A percentile compares a stretch with the other conserved stretches of the same genome.
Conservation (phyloP, 768 basidiomycete species). For the Leccinum disarticulatum region DNA sequence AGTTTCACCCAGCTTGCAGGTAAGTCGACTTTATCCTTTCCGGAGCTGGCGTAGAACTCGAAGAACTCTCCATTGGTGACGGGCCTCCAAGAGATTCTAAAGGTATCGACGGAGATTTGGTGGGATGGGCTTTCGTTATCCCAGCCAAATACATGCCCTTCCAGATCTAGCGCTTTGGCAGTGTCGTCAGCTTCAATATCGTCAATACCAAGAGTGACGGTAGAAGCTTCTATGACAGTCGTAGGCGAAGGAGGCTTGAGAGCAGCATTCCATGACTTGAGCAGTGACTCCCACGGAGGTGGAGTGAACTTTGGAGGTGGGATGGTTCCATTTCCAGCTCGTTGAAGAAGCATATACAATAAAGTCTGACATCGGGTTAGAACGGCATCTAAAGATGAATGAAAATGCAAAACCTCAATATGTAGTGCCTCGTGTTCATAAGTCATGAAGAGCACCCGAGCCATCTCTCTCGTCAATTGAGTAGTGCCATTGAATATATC, state of each 20-base stretch:
- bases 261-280: conserved; percentile 44
- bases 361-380: conserved; percentile 53
- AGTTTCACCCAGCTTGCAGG: conserved; percentile 28
- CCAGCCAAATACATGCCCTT: conserved; percentile 83
- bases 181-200: conserved; percentile 75
- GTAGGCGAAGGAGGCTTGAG: conserved; percentile 44
- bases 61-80: conserved; percentile 89
- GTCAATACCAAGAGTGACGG: conserved; percentile 73
- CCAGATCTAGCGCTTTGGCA: conserved; percentile 36
- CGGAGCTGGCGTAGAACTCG: conserved; percentile 51
- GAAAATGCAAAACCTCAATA: conserved; percentile 51
- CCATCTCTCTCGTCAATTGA: conserved; percentile 61
- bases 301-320: conserved; percentile 72
- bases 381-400: not conserved
- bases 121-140: conserved; percentile 86
- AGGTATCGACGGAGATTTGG: conserved; percentile 57
- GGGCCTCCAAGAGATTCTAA: conserved; percentile 82
- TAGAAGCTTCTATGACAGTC: conserved; percentile 57
- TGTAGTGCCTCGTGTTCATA: conserved; percentile 91
- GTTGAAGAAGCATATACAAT: conserved; percentile 91
- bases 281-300: conserved; percentile 70
- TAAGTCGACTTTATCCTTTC: conserved; percentile 41
- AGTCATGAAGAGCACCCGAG: conserved; percentile 85
- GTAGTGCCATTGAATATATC: conserved; percentile 55
- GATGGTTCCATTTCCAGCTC: conserved; percentile 72